Evolutionary conservation across 2,329 filamentous ascomycete genomes (phyloP).

Genomic region (Trichophaea hybrida): DNA sequence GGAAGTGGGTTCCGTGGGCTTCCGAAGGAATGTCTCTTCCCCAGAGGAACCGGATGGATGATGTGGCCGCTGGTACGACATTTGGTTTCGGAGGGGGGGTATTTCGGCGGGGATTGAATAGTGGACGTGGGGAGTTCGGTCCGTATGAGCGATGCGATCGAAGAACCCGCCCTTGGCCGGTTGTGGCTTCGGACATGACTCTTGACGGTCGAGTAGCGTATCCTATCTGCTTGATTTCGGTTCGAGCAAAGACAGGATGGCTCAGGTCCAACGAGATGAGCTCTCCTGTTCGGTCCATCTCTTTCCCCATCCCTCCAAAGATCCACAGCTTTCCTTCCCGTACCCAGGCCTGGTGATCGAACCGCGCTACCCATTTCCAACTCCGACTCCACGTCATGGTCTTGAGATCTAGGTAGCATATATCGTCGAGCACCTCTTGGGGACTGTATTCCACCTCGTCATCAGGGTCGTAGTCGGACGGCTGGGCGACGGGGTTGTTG

Average conservation of each 20-base stretch:
- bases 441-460: constrained; percentile 45
- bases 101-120: constrained; percentile 42
- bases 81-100: constrained; percentile 35
- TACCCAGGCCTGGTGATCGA: constrained; percentile 89
- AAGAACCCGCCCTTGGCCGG: constrained; percentile 20
- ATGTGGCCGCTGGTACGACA: constrained; percentile 71
- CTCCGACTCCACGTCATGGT: constrained; percentile 95
- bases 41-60: constrained; percentile 75
- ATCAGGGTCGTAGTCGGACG: constrained; percentile 15
- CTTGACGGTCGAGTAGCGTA: constrained; percentile 21
- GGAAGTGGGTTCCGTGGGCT: constrained; percentile 84
- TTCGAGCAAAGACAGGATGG: constrained; percentile 31
- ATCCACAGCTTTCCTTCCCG: constrained; percentile 89
- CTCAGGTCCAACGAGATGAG: constrained; percentile 94
- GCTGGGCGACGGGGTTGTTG: constrained; percentile 41
- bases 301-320: constrained; percentile 83
- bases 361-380: constrained; percentile 89
- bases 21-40: constrained; percentile 77
- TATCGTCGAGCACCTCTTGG: constrained; percentile 68
- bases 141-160: constrained; percentile 50
- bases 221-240: constrained; percentile 20
- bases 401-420: constrained; percentile 91
- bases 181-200: constrained; percentile 13
- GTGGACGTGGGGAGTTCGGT: constrained; percentile 48
- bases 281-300: constrained; percentile 94